Evolutionary conservation across 495 filamentous ascomycete species (phyloP).

Genomic region (Physcia stellaris): DNA sequence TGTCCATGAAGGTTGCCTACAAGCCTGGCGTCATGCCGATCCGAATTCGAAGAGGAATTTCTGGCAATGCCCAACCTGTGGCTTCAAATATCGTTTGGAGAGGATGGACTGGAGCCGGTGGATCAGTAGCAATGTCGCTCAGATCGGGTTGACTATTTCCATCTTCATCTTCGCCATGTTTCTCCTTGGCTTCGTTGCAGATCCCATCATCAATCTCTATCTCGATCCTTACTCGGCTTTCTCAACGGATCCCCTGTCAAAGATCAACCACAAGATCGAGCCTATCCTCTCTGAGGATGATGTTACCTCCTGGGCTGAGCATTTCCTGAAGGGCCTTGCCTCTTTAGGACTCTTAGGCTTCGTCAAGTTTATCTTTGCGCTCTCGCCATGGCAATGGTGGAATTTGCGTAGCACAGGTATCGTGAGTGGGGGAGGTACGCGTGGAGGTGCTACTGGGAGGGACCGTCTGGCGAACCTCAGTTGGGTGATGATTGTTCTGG

Average conservation of each 20-base stretch:
- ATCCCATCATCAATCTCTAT: conserved; percentile 84
- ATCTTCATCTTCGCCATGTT: conserved; percentile 63
- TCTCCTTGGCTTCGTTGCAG: conserved; percentile 75
- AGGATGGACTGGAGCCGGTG: conserved; percentile 62
- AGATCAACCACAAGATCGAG: conserved; percentile 12
- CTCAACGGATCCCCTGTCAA: conserved; percentile 14
- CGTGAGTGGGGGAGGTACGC: conserved; percentile 32
- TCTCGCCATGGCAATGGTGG: conserved; percentile 65
- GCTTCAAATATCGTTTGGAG: conserved; percentile 69
- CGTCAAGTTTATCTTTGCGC: conserved; percentile 59
- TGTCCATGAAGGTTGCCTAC: conserved; percentile 89
- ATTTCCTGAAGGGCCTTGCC: conserved; percentile 79
- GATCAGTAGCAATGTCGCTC: conserved; percentile 51
- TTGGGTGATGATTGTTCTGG: conserved; percentile 65
- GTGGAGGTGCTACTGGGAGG: conserved; percentile 49
- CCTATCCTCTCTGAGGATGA: conserved; percentile 28
- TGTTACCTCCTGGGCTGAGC: conserved; percentile 51
- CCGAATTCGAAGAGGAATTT: conserved; percentile 52
- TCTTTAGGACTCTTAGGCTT: conserved; percentile 77
- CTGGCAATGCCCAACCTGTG: conserved; percentile 82
- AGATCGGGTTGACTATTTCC: conserved; percentile 50
- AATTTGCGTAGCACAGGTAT: conserved; percentile 45
- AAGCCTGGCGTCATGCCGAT: conserved; percentile 69
- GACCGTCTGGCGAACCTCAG: conserved; percentile 61
- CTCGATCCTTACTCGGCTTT: conserved; percentile 54